Evolutionary conservation across 1,139 yeast genomes (phyloP), one percentile per base, ranked within the genome.

Genomic region (Starmera stellimalicola): DNA sequence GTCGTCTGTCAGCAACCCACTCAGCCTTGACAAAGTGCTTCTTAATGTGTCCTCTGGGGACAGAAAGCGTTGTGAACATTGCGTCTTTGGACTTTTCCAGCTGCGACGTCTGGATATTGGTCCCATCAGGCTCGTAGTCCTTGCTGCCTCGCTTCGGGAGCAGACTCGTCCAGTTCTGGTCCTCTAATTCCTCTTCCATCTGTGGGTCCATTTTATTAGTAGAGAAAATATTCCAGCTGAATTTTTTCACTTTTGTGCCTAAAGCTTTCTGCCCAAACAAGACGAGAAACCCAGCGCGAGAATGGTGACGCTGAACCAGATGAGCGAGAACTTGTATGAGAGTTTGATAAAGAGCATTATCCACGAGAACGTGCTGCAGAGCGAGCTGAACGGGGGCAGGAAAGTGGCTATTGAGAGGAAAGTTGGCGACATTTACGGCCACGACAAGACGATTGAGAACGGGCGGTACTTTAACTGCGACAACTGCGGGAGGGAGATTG

Each of bases 61-160:
- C 68, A 1, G 54, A 52, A 24, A 88, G 57, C 0, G 94, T 93
- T 4, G 61, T 58, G 49, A 73, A 85, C 95, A 88, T 87, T 19
- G 82, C 75, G 17, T 69, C 57, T 34, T 82, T 63, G 8, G 93
- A 76, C 24, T 65, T 67, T 8, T 60, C 58, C 6, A 88, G 60
- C 15, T 67, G 61, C 6, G 57, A 48, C 3, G 50, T 52, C 54
- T 88, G 96, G 17, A 69, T 61, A 3, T 55, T 51, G 0, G 93
- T 78, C 1, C 88, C 85, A 54, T 80, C 91, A 0, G 94, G 95
- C 40, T 77, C 94, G 45, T 77, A 81, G 43, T 84, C 95, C 54
- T 88, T 88, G 39, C 77, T 91, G 3, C 95, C 95, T 41, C 91
- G 60, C 41, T 70, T 73, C 2, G 80, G 81, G 10, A 54, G 37